Percentiles rank a stretch among this genome's conserved stretches.
Evolutionary conservation across 306 rosid species (phyloP).

Genomic region (Inga laurina): DNA sequence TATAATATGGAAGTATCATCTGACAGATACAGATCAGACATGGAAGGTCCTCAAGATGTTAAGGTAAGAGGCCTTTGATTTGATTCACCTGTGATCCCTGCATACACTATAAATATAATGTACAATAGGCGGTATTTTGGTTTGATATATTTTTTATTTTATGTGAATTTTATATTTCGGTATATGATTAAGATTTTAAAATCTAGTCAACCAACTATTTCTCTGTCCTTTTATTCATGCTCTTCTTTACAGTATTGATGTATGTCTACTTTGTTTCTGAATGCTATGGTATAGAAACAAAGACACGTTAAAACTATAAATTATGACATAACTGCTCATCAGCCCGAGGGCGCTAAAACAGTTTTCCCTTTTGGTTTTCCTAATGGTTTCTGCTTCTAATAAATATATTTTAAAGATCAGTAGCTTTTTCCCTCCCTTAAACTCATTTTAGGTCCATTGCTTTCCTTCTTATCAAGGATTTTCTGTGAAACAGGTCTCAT

Average conservation of each 20-base stretch:
- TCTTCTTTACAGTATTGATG: not conserved
- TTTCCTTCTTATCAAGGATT: slow-evolving; percentile 30
- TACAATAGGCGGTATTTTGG: slow-evolving; percentile 9
- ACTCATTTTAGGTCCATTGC: slow-evolving; percentile 20
- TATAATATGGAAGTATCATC: slow-evolving; percentile 73
- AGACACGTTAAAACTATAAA: not conserved
- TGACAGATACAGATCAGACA: slow-evolving; percentile 59
- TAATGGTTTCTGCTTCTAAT: not conserved
- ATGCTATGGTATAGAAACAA: not conserved
- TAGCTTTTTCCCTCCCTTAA: not conserved
- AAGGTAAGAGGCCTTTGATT: slow-evolving; percentile 53
- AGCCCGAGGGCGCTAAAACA: not conserved
- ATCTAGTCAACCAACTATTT: not conserved
- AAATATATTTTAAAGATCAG: not conserved
- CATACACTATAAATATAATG: not conserved
- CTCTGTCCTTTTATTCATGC: not conserved
- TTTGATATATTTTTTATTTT: not conserved
- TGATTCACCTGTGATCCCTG: slow-evolving; percentile 4
- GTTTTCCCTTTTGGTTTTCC: not conserved
- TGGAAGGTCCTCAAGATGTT: slow-evolving; percentile 88
- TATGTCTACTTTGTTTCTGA: slow-evolving; percentile 3
- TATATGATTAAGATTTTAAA: not conserved
- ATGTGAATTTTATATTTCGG: slow-evolving; percentile 10
- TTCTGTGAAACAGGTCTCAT: slow-evolving; percentile 71
- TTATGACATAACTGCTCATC: slow-evolving; percentile 1